phyloP scores from a whole-genome alignment of 805 yeast genomes.

The Barnettozyma populi region DNA sequence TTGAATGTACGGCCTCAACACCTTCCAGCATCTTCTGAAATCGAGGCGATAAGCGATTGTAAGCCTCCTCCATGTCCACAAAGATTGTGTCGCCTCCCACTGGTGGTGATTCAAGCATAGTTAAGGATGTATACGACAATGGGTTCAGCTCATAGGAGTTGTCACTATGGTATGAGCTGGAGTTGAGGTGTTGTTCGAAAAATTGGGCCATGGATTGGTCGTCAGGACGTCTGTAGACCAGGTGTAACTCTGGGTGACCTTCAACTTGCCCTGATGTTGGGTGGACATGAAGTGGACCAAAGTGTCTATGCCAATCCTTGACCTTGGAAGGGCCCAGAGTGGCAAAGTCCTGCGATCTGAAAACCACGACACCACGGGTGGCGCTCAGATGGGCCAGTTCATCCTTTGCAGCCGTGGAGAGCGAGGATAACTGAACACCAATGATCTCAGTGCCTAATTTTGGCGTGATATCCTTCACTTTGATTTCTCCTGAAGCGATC shows the following conservation, averaged over 20 bases:
- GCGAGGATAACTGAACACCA: conserved; percentile 52
- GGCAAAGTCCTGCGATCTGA: conserved; percentile 60
- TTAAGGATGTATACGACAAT: conserved; percentile 50
- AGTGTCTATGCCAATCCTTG: conserved; percentile 51
- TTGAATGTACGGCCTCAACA: conserved; percentile 37
- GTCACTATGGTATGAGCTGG: conserved; percentile 45
- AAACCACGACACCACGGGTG: conserved; percentile 58
- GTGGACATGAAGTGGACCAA: conserved; percentile 66
- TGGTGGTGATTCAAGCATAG: conserved; percentile 43
- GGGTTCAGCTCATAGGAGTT: conserved; percentile 52
- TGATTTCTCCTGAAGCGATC: conserved; percentile 6
- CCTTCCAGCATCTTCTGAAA: conserved; percentile 43
- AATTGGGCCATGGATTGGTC: conserved; percentile 9
- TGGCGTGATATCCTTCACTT: conserved; percentile 41
- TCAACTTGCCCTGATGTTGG: conserved; percentile 67
- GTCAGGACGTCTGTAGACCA: conserved; percentile 35
- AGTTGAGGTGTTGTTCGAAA: conserved; percentile 7
- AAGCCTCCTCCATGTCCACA: conserved; percentile 49
- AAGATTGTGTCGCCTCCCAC: conserved; percentile 53
- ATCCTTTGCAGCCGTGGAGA: conserved; percentile 51
- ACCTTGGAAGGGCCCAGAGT: conserved; percentile 41
- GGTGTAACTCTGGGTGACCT: conserved; percentile 51
- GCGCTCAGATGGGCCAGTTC: conserved; percentile 65
- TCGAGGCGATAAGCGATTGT: conserved; percentile 45
- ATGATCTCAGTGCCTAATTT: conserved; percentile 58